Conservation (phyloP, 495 filamentous ascomycete genomes). For the Talaromyces thailandensis region DNA sequence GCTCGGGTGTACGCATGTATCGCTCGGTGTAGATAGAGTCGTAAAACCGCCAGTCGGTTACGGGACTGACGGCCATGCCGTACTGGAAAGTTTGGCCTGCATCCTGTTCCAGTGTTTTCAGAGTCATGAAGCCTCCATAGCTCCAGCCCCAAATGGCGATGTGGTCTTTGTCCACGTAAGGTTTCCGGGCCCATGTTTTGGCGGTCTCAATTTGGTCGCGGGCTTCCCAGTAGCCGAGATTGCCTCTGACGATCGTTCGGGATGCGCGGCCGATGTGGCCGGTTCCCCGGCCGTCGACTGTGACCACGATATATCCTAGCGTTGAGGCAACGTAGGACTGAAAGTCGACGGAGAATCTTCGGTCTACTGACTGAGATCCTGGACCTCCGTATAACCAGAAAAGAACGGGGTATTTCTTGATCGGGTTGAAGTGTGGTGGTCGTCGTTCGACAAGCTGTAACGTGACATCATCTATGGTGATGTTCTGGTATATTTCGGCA, state of each 20-base stretch:
- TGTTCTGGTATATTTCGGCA: conserved; percentile 72
- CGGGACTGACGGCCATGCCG: conserved; percentile 95
- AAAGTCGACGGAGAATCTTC: conserved; percentile 78
- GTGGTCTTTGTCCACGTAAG: conserved; percentile 70
- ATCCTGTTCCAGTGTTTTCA: conserved; percentile 90
- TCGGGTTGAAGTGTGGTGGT: conserved; percentile 80
- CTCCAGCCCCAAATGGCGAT: conserved; percentile 99
- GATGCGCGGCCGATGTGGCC: conserved; percentile 82
- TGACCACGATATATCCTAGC: conserved; percentile 92
- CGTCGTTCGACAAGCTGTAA: conserved; percentile 86
- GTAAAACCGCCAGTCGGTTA: conserved; percentile 95
- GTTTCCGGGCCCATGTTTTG: conserved; percentile 72
- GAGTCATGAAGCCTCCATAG: conserved; percentile 93
- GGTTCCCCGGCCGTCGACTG: conserved; percentile 88
- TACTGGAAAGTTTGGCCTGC: conserved; percentile 85
- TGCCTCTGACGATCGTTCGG: conserved; percentile 69
- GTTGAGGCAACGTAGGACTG: conserved; percentile 80
- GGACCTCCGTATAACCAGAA: conserved; percentile 92
- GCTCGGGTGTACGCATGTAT: conserved; percentile 88
- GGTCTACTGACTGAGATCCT: conserved; percentile 76
- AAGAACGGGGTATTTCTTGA: conserved; percentile 83
- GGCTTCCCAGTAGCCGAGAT: conserved; percentile 79
- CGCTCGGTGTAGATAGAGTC: conserved; percentile 94
- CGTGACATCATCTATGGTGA: conserved; percentile 68
- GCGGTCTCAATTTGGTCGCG: conserved; percentile 87